Evolutionary conservation across 163 green algal genomes (phyloP).

Genomic region (Smithsoniella earleae): DNA sequence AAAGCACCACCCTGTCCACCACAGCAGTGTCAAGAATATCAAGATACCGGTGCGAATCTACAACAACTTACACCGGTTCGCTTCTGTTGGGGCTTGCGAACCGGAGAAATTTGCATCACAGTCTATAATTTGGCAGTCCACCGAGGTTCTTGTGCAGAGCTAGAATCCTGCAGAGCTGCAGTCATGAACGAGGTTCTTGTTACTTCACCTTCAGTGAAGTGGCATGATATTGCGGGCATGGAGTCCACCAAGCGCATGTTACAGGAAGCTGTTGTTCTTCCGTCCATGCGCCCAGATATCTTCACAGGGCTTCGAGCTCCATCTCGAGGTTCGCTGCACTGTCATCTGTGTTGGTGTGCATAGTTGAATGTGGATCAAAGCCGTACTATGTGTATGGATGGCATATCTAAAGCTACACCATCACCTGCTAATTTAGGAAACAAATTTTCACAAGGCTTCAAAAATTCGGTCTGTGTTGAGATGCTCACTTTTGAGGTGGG

Average conservation of each 20-base stretch:
- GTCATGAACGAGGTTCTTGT: conserved; percentile 56
- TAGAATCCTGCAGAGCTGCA: background rate
- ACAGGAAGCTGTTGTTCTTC: conserved; percentile 62
- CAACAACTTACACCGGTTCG: no score
- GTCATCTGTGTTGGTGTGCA: no score
- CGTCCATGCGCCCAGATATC: conserved; percentile 47
- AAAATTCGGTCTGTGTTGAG: no score
- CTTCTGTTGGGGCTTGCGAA: background rate
- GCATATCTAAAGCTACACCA: no score
- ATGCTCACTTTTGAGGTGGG: no score
- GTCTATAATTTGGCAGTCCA: background rate
- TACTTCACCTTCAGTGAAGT: conserved; percentile 42
- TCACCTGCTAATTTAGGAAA: no score
- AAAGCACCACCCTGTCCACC: background rate
- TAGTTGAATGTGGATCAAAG: no score
- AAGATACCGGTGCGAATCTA: no score
- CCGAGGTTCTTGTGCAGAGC: conserved; percentile 3
- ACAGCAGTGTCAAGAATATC: no score
- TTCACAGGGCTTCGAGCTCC: conserved; percentile 41
- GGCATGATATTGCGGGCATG: conserved; percentile 63
- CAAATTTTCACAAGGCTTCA: no score
- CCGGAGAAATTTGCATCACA: background rate
- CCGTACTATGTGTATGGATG: no score
- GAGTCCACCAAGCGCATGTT: conserved; percentile 52
- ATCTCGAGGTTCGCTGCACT: conserved; percentile 4